Percentiles rank a stretch among this genome's conserved stretches.
phyloP scores from a whole-genome alignment of 768 basidiomycete genomes.

The Peribolospora baueri region DNA sequence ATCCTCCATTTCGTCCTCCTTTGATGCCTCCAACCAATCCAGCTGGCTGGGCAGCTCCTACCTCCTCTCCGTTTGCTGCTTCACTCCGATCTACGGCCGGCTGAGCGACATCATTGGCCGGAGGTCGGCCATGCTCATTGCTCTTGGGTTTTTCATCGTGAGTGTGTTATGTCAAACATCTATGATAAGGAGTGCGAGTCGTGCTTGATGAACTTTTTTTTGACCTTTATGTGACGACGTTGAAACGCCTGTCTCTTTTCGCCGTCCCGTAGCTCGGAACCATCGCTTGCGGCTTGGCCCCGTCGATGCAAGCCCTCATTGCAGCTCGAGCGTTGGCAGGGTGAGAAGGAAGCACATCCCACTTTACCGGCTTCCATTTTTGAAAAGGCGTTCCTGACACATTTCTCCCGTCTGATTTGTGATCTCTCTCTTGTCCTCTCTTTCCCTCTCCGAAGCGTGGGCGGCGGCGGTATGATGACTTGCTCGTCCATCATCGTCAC shows the following conservation, averaged over 20 bases:
- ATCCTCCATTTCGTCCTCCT: slow-evolving; percentile 7
- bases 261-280: slow-evolving; percentile 33
- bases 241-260: background rate
- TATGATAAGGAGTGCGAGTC: background rate
- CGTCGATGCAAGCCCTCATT: slow-evolving; percentile 61
- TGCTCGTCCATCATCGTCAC: slow-evolving; percentile 48
- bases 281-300: slow-evolving; percentile 59
- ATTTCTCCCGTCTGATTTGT: slow-evolving; percentile 10
- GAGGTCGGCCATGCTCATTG: slow-evolving; percentile 65
- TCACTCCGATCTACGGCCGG: slow-evolving; percentile 18
- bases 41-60: slow-evolving; percentile 78
- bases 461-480: slow-evolving; percentile 45
- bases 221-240: slow-evolving; percentile 9
- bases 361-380: slow-evolving; percentile 10
- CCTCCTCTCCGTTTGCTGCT: slow-evolving; percentile 59
- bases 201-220: background rate
- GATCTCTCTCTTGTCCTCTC: background rate
- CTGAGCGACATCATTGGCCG: slow-evolving; percentile 26
- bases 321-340: slow-evolving; percentile 63
- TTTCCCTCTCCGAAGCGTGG: background rate
- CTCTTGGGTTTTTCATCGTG: slow-evolving; percentile 56
- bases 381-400: background rate
- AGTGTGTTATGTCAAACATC: background rate
- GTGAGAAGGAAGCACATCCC: slow-evolving; percentile 40
- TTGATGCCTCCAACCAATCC: slow-evolving; percentile 23